Conservation (phyloP, 495 filamentous ascomycete species). For the Ascodesmis nigricans region DNA sequence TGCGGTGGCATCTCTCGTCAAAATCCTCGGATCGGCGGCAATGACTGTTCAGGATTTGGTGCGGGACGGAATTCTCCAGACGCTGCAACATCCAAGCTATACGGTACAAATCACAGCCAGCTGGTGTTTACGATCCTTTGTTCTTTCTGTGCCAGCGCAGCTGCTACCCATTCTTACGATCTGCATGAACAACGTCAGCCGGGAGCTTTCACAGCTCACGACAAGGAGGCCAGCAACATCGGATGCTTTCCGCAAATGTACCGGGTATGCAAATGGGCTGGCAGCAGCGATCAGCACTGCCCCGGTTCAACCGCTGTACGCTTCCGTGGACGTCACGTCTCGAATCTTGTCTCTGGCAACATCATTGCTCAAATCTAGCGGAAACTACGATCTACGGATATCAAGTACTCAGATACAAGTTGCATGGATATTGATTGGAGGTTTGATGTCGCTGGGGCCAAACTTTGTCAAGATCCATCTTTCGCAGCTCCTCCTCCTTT, state of each 20-base stretch:
- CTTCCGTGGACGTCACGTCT: slow-evolving; percentile 87
- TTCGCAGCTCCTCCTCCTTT: slow-evolving; percentile 81
- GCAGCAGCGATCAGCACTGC: slow-evolving; percentile 81
- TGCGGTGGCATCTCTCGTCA: slow-evolving; percentile 56
- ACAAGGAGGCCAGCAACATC: slow-evolving; percentile 32
- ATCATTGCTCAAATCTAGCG: slow-evolving; percentile 76
- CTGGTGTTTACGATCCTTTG: slow-evolving; percentile 63
- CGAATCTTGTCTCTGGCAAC: slow-evolving; percentile 78
- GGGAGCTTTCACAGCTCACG: slow-evolving; percentile 60
- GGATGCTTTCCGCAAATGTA: slow-evolving; percentile 61
- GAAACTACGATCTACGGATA: slow-evolving; percentile 71
- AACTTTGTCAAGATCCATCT: slow-evolving; percentile 99
- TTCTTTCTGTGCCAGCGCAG: slow-evolving; percentile 76
- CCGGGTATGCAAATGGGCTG: slow-evolving; percentile 83
- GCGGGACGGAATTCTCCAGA: slow-evolving; percentile 72
- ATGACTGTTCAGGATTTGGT: slow-evolving; percentile 54
- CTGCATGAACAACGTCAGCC: slow-evolving; percentile 82
- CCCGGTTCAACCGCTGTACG: slow-evolving; percentile 68
- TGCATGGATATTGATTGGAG: slow-evolving; percentile 91
- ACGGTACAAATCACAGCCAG: slow-evolving; percentile 81
- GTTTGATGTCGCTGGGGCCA: slow-evolving; percentile 84
- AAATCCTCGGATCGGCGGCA: slow-evolving; percentile 59
- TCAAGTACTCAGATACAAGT: slow-evolving; percentile 92
- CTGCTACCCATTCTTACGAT: slow-evolving; percentile 79
- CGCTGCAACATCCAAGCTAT: slow-evolving; percentile 85